Conservation (phyloP, 352 stramenopile species). For the Discostella stelligera region DNA sequence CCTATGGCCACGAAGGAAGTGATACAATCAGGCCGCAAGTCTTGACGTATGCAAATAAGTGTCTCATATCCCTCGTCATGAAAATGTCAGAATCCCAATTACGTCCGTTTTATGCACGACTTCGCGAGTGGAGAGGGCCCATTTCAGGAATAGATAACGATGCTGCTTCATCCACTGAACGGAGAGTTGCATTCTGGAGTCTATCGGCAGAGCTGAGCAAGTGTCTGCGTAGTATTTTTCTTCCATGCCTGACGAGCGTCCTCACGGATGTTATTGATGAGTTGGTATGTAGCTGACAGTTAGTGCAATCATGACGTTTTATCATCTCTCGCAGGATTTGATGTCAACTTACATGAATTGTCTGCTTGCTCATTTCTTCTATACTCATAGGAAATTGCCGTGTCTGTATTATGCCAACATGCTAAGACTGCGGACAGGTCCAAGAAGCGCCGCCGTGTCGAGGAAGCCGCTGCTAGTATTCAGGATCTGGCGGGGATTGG, state of each 20-base stretch:
- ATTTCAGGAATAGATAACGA: conserved; percentile 40
- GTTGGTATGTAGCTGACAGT: conserved; percentile 55
- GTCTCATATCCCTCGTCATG: conserved; percentile 75
- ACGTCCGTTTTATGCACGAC: conserved; percentile 65
- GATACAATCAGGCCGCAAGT: conserved; percentile 26
- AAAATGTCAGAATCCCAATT: conserved; percentile 82
- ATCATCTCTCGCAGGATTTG: not conserved
- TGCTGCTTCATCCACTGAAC: conserved; percentile 19
- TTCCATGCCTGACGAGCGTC: conserved; percentile 72
- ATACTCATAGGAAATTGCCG: conserved; percentile 50
- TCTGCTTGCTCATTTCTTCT: conserved; percentile 2
- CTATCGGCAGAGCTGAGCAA: conserved; percentile 69
- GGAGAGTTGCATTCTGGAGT: conserved; percentile 73
- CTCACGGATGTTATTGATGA: conserved; percentile 73
- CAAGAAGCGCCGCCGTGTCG: conserved; percentile 38
- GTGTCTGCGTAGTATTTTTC: conserved; percentile 74
- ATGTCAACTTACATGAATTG: not conserved
- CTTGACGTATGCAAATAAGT: conserved; percentile 55
- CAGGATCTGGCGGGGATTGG: conserved; percentile 35
- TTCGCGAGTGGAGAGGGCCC: conserved; percentile 74
- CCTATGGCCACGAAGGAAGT: conserved; percentile 55
- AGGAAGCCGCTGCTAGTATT: conserved; percentile 11
- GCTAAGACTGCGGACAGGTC: conserved; percentile 53
- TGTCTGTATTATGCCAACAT: conserved; percentile 47
- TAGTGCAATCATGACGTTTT: not conserved